Evolutionary conservation across 352 stramenopile genomes (phyloP), one percentile per base, ranked within the genome.

Genomic region (Phytophthora capsici): DNA sequence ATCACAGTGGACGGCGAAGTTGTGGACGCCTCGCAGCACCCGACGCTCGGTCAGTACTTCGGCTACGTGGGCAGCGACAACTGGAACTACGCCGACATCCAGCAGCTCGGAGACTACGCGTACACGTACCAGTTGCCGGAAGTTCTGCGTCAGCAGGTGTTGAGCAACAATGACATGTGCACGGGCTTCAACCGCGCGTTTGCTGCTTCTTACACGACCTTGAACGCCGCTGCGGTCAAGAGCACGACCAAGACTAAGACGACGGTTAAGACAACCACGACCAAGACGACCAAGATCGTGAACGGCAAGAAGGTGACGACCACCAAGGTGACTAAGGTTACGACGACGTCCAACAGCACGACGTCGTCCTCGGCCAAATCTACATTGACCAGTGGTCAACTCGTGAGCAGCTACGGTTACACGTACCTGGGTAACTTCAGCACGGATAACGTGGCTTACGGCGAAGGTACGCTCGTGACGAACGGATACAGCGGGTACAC

Each of bases 51-150:
- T 54, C 66, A 81, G 57, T 91, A 86, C 73, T 91, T 91, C 41
- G 62, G 59, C 14, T 73, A 78, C 50, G 69, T 87, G 4, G 78
- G 81, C 25, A 77, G 71, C 51, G 71, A 83, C 19, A 80, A 79
- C 47, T 86, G 77, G 75, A 80, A 88, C 63, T 88, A 88, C 59
- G 80, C 50, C 14, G 81, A 90, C 61, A 75, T 85, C 19, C 63
- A 75, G 51, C 73, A 84, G 66, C 77, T 91, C n/a, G 81, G 78
- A 14, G 76, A 89, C 61, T 88, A 85, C 65, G 82, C 77, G 63
- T 92, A 92, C 79, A 78, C 73, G 66, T 92, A 92, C 69, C 66
- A 89, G 58, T 57, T 91, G 16, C 80, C 82, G 4, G 72, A 80
- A 44, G 51, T 89, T 25, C 66, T 89, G 43, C 76, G 68, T 47